These are phyloP conservation scores for Lepidium africanum DNA, from an alignment of 345 rosid genomes.

Conservation along the genomic window DNA sequence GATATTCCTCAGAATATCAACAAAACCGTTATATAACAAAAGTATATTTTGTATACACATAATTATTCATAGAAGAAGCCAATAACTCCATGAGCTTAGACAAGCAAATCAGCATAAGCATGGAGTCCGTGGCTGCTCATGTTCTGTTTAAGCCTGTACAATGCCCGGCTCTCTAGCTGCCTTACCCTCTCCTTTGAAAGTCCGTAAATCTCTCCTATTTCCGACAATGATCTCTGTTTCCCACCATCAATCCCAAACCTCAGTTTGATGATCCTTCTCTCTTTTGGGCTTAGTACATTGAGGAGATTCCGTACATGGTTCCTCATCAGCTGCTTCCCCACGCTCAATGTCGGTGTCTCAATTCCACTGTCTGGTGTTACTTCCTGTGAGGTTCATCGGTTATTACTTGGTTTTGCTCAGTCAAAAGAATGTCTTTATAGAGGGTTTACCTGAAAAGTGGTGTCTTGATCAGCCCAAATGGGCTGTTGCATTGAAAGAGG, in stretches of 20 bases:
- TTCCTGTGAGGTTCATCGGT: constrained; percentile 33
- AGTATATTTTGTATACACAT: constrained; percentile 11
- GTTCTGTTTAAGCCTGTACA: constrained; percentile 66
- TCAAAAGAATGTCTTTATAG: not conserved
- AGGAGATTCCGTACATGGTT: constrained; percentile 57
- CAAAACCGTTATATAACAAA: constrained; percentile 11
- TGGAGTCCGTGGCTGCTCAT: constrained; percentile 45
- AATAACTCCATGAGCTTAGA: constrained; percentile 28
- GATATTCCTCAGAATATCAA: constrained; percentile 12
- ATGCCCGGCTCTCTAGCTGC: constrained; percentile 68
- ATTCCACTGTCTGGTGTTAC: constrained; percentile 58
- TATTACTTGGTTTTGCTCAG: not conserved
- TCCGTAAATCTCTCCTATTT: constrained; percentile 53
- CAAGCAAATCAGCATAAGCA: constrained; percentile 56
- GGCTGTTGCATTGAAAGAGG: constrained; percentile 71
- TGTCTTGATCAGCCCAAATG: constrained; percentile 69
- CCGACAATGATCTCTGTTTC: constrained; percentile 51
- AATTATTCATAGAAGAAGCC: not conserved
- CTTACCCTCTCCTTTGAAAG: constrained; percentile 72
- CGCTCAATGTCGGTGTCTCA: constrained; percentile 54
- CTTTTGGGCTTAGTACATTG: constrained; percentile 42
- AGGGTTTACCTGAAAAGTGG: constrained; percentile 60
- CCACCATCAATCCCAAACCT: constrained; percentile 72
- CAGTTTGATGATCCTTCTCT: constrained; percentile 67
- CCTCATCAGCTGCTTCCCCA: constrained; percentile 61